Percentiles rank a stretch among this genome's conserved stretches.
These are phyloP conservation scores for Puccinia coronata DNA, from an alignment of 1,284 basidiomycete genomes.

Conservation along the genomic window DNA sequence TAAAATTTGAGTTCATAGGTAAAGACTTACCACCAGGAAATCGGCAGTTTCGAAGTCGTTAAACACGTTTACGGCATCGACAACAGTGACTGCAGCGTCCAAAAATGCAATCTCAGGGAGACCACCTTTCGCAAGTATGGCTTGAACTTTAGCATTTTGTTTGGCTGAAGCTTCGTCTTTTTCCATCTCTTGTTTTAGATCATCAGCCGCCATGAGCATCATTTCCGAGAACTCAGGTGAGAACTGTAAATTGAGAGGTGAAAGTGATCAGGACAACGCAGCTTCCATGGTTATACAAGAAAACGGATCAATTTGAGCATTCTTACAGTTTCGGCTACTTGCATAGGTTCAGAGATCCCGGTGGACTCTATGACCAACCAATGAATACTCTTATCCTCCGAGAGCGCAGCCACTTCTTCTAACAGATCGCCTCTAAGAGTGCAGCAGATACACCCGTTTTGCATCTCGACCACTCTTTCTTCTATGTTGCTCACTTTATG, in stretches of 20 bases:
- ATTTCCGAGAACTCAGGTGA: conserved; percentile 59
- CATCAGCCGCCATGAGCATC: conserved; percentile 56
- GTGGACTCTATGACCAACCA: conserved; percentile 62
- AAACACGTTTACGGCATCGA: conserved; percentile 59
- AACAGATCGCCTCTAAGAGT: conserved; percentile 62
- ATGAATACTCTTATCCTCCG: conserved; percentile 59
- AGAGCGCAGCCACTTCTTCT: conserved; percentile 62
- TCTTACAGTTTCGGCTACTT: conserved; percentile 53
- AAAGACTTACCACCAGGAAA: conserved; percentile 60
- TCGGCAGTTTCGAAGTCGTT: conserved; percentile 62
- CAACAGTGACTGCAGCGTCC: conserved; percentile 58
- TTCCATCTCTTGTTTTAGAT: conserved; percentile 53
- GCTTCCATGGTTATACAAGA: neutral
- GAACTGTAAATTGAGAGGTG: conserved; percentile 59
- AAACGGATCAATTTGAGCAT: neutral
- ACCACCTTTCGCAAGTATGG: conserved; percentile 61
- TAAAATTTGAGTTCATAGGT: conserved; percentile 48
- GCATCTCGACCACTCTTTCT: conserved; percentile 62
- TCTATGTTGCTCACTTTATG: conserved; percentile 60
- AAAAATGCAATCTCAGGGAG: conserved; percentile 58
- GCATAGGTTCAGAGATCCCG: conserved; percentile 62
- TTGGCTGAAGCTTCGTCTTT: conserved; percentile 54
- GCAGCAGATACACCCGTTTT: conserved; percentile 63
- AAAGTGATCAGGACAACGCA: conserved; percentile 54
- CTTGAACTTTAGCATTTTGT: conserved; percentile 57